Conservation (phyloP, 169 alveolate species). For the Blepharisma undulans region DNA sequence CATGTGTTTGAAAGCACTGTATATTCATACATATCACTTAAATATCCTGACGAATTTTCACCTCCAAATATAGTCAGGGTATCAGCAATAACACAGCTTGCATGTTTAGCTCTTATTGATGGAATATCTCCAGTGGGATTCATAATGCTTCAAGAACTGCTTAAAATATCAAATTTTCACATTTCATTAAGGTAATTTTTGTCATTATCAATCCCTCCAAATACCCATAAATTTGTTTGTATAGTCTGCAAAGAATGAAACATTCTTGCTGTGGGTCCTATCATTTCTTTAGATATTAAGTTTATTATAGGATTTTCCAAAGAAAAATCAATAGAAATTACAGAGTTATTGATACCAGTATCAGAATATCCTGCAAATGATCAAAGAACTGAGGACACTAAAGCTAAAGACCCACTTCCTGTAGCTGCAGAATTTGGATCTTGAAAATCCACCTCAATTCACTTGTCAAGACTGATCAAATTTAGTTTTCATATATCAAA, state of each 20-base stretch:
- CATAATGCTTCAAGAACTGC: slow-evolving; percentile 49
- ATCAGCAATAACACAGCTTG: not conserved
- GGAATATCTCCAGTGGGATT: slow-evolving; percentile 62
- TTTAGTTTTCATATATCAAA: not conserved
- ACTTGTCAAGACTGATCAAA: not conserved
- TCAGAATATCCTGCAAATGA: not conserved
- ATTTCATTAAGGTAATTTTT: slow-evolving; percentile 54
- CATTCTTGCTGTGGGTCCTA: not conserved
- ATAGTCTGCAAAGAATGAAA: not conserved
- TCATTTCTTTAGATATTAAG: not conserved
- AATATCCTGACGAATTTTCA: not conserved
- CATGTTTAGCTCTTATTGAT: slow-evolving; percentile 64
- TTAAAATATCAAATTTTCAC: slow-evolving; percentile 70
- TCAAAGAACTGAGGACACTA: not conserved
- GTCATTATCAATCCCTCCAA: slow-evolving; percentile 29
- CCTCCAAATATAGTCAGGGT: slow-evolving; percentile 19
- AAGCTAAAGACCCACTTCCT: not conserved
- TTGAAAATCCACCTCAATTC: not conserved
- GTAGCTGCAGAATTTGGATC: not conserved
- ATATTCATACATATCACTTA: not conserved
- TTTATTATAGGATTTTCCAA: not conserved
- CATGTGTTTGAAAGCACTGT: not conserved
- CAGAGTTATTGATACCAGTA: not conserved
- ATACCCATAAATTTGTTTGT: not conserved
- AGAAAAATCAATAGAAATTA: not conserved